Base-by-base conservation (phyloP, 139 green algal species). In the Diplosphaera chodatii region DNA sequence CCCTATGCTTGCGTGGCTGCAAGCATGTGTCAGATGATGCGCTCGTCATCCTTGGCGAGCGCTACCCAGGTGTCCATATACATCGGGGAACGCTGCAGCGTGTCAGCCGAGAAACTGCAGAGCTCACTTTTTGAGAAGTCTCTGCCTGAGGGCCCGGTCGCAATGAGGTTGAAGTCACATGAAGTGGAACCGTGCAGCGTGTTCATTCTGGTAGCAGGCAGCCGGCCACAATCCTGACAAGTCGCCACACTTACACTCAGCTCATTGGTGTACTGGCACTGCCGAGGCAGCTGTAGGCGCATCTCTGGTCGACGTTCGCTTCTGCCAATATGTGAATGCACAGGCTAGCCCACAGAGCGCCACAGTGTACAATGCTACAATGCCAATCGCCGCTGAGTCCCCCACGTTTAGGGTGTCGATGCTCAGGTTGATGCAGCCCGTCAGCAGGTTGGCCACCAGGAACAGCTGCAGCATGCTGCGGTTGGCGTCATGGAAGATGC, bases 381-480 rank as follows among this genome's bases (percentile, higher is more conserved):
- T 77, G 28, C 22, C 63, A 20, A 66, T 37, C 4, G 81, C 78
- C 0, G 23, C 31, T 20, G 55, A 68, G 69, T 79, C 56, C 22
- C 74, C 68, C 21, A 77, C 72, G 3, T 64, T 40, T 63, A 94
- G 73, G 1, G 89, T 93, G 75, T 94, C 65, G 15, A 88, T 41
- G 18, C 56, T 28, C 66, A 84, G 28, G 67, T 90, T 90, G 16
- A 90, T 74, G 1, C 40, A 28, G 2, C 89, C 90, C 3, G 91
- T 96, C 40, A 91, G 30, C 59, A 96, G 28, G 72, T 97, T 97
- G 27, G 87, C 91, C 8, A 75, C 33, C 34, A 97, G 72, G 71
- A 97, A 97, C 10, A 88, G 27, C 0, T 74, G 32, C 63, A 97
- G 81, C 79, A 88, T 87, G 63, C 77, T 70, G 23, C 37, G 31